Evolutionary conservation across 2,329 filamentous ascomycete genomes (phyloP), one percentile per base, ranked within the genome.

Genomic region (Aspergillaceae sp.): DNA sequence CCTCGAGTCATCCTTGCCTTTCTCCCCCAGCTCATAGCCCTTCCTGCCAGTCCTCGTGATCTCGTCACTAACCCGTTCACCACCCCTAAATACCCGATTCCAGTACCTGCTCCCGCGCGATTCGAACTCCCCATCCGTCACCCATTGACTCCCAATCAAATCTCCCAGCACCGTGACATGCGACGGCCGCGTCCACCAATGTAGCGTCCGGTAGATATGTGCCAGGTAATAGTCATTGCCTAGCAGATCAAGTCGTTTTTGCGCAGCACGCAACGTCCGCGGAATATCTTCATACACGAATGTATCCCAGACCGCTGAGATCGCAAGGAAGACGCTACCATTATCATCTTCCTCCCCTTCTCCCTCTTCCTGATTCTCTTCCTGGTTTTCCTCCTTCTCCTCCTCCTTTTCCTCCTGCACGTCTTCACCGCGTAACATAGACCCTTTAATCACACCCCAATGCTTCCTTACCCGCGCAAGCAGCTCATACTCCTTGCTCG

Each of bases 211-310:
- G 67, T 94, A 96, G 48, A 96, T 89, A 65, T 98, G 92, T 19
- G 86, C 87, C 30, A 98, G 78, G 66, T 97, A 98, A 60, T 82
- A 87, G 68, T 98, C 92, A 67, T 98, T 98, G 3, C 92, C 92
- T 59, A 89, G 79, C 2, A 96, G 78, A 66, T 98, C 92, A 55
- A 98, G 66, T 11, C 79, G 77, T 70, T 98, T 98, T 53, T 87
- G 79, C 43, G 77, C 71, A 1, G 82, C 83, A 54, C 82, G 74
- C 42, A 90, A 55, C 11, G 82, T 74, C 54, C 79, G 77, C 5
- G 81, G 82, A 2, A 89, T 69, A 63, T 95, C 89, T 47, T 83
- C 76, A 48, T 79, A 73, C 52, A 75, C 72, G 32, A 87, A 48
- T 7, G 49, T 52, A 28, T 43, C 48, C 9, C 66, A 40, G 4